Conservation (phyloP, 2,329 filamentous ascomycete genomes). For the Cyphellophora europaea region DNA sequence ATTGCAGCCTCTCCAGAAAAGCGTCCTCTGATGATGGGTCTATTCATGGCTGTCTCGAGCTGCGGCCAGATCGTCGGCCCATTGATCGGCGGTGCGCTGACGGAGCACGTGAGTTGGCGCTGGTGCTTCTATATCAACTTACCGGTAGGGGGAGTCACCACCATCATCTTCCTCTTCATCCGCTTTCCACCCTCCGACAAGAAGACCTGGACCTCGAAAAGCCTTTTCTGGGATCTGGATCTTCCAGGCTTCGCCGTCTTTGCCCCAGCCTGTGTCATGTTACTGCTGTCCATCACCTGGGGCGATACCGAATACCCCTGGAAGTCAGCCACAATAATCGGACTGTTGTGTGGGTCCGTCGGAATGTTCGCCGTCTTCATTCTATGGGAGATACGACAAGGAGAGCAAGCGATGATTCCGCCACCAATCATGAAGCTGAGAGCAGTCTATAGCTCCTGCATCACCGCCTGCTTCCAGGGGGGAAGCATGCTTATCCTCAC, state of each 20-base stretch:
- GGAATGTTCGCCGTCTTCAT: conserved; percentile 24
- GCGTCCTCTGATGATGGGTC: conserved; percentile 25
- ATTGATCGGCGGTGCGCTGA: conserved; percentile 33
- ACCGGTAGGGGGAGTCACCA: conserved; percentile 28
- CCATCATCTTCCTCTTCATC: conserved; percentile 26
- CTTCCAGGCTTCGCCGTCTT: conserved; percentile 18
- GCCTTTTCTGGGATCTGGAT: conserved; percentile 15
- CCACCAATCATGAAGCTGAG: conserved; percentile 9
- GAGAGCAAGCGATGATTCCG: conserved; percentile 18
- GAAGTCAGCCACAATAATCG: conserved; percentile 18
- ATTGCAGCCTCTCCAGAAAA: conserved; percentile 23
- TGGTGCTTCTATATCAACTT: conserved; percentile 35
- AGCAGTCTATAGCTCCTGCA: conserved; percentile 8
- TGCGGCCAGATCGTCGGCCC: conserved; percentile 31
- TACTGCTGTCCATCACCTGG: conserved; percentile 20
- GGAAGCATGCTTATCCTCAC: conserved; percentile 11
- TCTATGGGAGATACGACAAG: conserved; percentile 14
- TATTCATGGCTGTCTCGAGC: conserved; percentile 23
- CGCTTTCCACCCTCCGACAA: conserved; percentile 22
- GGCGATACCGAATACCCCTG: conserved; percentile 18
- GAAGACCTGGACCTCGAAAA: conserved; percentile 8
- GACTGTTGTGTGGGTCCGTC: conserved; percentile 19
- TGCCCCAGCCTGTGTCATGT: conserved; percentile 16
- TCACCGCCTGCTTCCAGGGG: conserved; percentile 24
- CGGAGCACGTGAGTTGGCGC: conserved; percentile 25